phyloP scores from a whole-genome alignment of 495 filamentous ascomycete genomes.

The Clavariopsis aquatica region DNA sequence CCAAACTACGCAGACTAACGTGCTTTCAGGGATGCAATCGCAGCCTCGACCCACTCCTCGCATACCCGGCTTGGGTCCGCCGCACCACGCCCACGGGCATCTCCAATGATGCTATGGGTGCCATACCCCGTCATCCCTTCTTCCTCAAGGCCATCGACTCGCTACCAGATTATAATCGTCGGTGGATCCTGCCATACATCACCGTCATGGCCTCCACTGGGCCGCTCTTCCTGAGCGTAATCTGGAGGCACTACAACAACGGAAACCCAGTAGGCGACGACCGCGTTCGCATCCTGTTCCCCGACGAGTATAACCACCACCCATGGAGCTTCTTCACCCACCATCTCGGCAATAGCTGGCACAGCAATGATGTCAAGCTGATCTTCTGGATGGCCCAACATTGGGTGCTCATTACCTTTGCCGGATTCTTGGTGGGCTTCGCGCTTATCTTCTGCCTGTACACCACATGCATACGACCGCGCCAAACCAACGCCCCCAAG shows the following conservation, averaged over 20 bases:
- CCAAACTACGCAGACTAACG: background rate
- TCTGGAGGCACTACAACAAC: constrained; percentile 59
- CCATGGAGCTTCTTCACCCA: constrained; percentile 79
- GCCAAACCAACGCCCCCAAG: constrained; percentile 26
- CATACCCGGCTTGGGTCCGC: constrained; percentile 81
- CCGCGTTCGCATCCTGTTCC: constrained; percentile 55
- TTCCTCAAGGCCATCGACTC: constrained; percentile 72
- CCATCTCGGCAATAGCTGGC: constrained; percentile 74
- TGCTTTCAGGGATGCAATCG: constrained; percentile 71
- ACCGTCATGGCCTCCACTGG: constrained; percentile 88
- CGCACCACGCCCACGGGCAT: constrained; percentile 80
- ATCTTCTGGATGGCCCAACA: constrained; percentile 83
- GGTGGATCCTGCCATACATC: constrained; percentile 81
- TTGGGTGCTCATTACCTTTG: constrained; percentile 69
- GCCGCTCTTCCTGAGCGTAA: constrained; percentile 77
- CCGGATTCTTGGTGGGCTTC: constrained; percentile 62
- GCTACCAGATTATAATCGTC: constrained; percentile 69
- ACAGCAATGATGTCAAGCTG: constrained; percentile 68
- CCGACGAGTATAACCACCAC: constrained; percentile 68
- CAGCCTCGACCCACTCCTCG: constrained; percentile 75
- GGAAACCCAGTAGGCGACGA: constrained; percentile 36
- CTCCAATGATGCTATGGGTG: constrained; percentile 86
- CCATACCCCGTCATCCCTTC: constrained; percentile 79
- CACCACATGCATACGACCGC: constrained; percentile 44
- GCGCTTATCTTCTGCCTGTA: constrained; percentile 59